These are phyloP conservation scores for Monilinia laxa DNA, from an alignment of 2,329 filamentous ascomycete species.

Conservation along the genomic window DNA sequence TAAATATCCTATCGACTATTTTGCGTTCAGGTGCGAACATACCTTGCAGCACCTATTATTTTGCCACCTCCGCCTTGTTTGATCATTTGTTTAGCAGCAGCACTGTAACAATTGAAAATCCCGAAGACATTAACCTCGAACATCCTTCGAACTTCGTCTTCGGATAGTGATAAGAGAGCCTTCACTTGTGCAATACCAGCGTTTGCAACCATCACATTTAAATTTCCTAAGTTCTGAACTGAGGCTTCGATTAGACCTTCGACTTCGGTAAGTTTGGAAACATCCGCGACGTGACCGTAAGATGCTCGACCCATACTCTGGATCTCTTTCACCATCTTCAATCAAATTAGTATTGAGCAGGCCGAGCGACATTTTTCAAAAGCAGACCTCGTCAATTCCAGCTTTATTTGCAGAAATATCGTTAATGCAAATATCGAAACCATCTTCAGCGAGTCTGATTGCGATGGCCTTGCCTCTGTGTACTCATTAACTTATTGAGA, in stretches of 20 bases:
- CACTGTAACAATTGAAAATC: conserved; percentile 63
- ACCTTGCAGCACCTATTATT: conserved; percentile 38
- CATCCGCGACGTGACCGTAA: conserved; percentile 58
- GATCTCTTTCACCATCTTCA: conserved; percentile 51
- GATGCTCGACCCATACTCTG: conserved; percentile 51
- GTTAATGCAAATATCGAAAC: conserved; percentile 66
- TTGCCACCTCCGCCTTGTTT: conserved; percentile 51
- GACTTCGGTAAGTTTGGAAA: conserved; percentile 44
- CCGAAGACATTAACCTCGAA: conserved; percentile 66
- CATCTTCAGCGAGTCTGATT: conserved; percentile 61
- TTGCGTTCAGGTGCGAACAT: neutral
- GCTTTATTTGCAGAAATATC: conserved; percentile 55
- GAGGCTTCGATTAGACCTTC: conserved; percentile 35
- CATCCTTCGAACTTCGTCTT: conserved; percentile 47
- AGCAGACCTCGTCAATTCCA: conserved; percentile 50
- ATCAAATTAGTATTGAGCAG: neutral
- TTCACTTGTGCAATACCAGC: conserved; percentile 39
- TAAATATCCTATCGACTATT: conserved; percentile 10
- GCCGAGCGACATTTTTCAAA: neutral
- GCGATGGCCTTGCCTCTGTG: conserved; percentile 61
- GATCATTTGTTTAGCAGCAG: conserved; percentile 65
- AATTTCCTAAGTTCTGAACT: conserved; percentile 34
- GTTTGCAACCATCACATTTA: conserved; percentile 40
- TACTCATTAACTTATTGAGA: neutral
- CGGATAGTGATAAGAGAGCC: conserved; percentile 33